Base-by-base conservation (phyloP, 345 rosid genomes). In the Cardamine chenopodiifolia region DNA sequence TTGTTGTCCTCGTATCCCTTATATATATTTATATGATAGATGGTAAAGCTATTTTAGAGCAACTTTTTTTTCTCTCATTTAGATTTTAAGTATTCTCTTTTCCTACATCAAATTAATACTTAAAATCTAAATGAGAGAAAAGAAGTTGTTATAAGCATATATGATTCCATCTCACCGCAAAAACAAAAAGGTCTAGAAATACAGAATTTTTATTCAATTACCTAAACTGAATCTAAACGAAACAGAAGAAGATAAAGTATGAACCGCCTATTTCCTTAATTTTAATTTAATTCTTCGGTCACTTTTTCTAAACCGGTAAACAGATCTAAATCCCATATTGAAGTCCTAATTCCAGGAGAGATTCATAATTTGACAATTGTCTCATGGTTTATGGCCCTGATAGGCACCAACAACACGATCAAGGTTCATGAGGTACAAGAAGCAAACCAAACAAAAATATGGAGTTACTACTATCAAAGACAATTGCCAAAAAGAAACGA, bases 371-470 rank as follows among this genome's bases (percentile, higher is more conserved):
- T 37, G 55, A 28, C 20, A 9, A 47, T 14, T 50, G 54, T 49
- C 53, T 74, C 44, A 57, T 49, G 61, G 72, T 23, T 74, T 66
- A 57, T 49, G 67, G 72, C 42, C 53, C 19, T 48, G 50, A 48
- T 34, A 32, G 47, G 45, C 49, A 32, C 69, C 47, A 63, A 55
- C 35, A 47, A 37, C 67, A 65, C 19, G 18, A 39, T 60, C 28
- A 66, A 50, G 62, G 45, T 49, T 74, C 68, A 58, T 65, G 40
- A 17, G 61, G 18, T 13, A 55, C 23, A 22, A 71, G 49, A 14
- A 42, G 19, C 48, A 63, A 55, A 55, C 54, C 44, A 48, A 66
- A 57, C 28, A 17, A 29, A 72, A 63, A 26, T 42, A 39, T 31
- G 49, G 31, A 57, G 60, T 14, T 47, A 7, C 49, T 48, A 66